Base-by-base conservation (phyloP, 1,284 basidiomycete genomes). In the Neolentinus lepideus region DNA sequence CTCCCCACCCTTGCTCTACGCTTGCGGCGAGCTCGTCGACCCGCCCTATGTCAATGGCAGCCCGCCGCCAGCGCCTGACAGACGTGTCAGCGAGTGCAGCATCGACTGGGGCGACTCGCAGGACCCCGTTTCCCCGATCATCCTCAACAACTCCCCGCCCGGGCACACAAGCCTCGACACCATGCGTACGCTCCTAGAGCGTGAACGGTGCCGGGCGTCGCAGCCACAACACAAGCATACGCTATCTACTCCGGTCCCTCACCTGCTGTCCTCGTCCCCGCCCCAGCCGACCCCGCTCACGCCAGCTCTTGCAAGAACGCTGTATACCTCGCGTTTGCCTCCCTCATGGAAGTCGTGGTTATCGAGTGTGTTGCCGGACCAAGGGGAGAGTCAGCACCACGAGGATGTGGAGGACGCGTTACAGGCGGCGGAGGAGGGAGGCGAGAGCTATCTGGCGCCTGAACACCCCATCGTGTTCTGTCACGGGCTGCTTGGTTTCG, bases 401-500 rank as follows among this genome's bases (percentile, higher is more conserved):
- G 38, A 43, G 38, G 38, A 43, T 16, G 38, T 43, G 8, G 38
- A 43, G 38, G 38, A 43, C 38, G 38, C 38, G 38, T 61, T 50
- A 69, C 67, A 43, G n/a, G 21, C 75, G 74, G 66, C 82, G 77
- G 76, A 88, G 80, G 78, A 81, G 81, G 61, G 70, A 73, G 48
- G 67, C 68, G 25, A 78, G 79, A 58, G 52, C 10, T 50, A 94
- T 66, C 78, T 79, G 1, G 77, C 90, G 1, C 89, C 94, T 0
- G 79, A 81, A 58, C 82, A 92, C 62, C 94, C 94, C 0, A 71
- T 97, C 48, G 88, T 98, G 2, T 96, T 98, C 69, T 96, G 94
- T 62, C 94, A 98, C 65, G 94, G 95, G 8, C 78, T 97, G 1
- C 78, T 97, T 1, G 94, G 93, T 3, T 93, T 93, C 63, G 90